Base-by-base conservation (phyloP, 2,329 filamentous ascomycete species). In the Venturia carpophila region DNA sequence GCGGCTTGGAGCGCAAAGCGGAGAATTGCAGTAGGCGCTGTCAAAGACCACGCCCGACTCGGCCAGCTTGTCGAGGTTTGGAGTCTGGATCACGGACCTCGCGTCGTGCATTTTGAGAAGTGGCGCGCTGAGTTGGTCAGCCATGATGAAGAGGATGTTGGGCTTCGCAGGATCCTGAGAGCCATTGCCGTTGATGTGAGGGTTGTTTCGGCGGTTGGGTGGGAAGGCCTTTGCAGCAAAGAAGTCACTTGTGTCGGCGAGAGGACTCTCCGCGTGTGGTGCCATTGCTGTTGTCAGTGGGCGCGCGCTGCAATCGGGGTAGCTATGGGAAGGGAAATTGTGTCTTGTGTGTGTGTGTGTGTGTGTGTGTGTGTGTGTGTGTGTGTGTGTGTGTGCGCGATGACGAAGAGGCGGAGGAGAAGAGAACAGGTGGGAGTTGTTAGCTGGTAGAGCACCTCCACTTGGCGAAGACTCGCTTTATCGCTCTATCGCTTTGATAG, bases 71-170 rank as follows among this genome's bases (percentile, higher is more conserved):
- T 97, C 91, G 67, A 97, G 84, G 78, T 97, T 87, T 60, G 92
- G 92, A 0, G 92, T 97, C 78, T 92, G 90, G 82, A 97, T 96
- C 74, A 90, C 89, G 1, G 92, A 96, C 63, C 88, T 82, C 58
- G 87, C 84, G 76, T 97, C 92, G 80, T 97, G 92, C 80, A 96
- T 93, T 79, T 92, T 93, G 70, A 97, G 85, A 70, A 92, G 84
- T 21, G 92, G 92, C 37, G 92, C 92, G 21, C 92, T 90, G 75
- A 97, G 86, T 79, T 97, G 92, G 78, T 97, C 92, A 64, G 92
- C 92, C 92, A 97, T 96, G 79, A 97, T 95, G 81, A 94, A 96
- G 60, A 92, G 82, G 70, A 93, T 90, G 76, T 92, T 92, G 67
- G 89, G 89, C 74, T 82, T 83, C 62, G 71, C 69, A 1, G 72